Evolutionary conservation across 768 basidiomycete species (phyloP), one percentile per base, ranked within the genome.

Genomic region (Termitomyces sp.): DNA sequence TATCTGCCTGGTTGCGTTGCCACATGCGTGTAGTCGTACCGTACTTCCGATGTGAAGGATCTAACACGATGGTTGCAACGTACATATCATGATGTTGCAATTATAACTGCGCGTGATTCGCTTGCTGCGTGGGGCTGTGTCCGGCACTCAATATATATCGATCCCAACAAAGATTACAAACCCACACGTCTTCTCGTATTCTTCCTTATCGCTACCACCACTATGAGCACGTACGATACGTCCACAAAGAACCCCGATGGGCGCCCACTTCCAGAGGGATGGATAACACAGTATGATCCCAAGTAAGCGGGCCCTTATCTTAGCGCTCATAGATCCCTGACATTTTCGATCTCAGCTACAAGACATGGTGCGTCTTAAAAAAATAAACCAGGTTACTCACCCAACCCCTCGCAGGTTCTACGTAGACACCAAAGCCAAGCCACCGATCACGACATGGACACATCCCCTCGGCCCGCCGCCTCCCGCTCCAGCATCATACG

Each of bases 361-460:
- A 77, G 61, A 69, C 83, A 60, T 91, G 88, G 88, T 90, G 59
- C 49, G 77, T 68, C 49, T 56, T 34, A 26, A 22, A 43, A 14
- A 43, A 5, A 2, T 6, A 43, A 43, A 43, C 5, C 42, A 43
- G 24, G 0, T 14, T 13, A 22, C 9, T 20, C 4, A 20, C 6
- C 36, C 53, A 18, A 12, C 6, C 39, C 51, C 5, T 16, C 44
- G 16, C 52, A 91, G 90, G 89, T 92, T 82, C 75, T 92, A 92
- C 61, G 87, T 92, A 46, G 83, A 91, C 63, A 88, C 86, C 0
- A 68, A 64, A 26, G 78, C 80, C 46, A 71, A 76, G 18, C 88
- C 89, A 4, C 85, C 87, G 0, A 76, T 79, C 20, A 82, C 86
- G 37, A 80, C 77, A 14, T 92, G 90, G 90, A 75, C 72, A 0